Evolutionary conservation across 768 basidiomycete genomes (phyloP).

Genomic region (Suillus discolor): DNA sequence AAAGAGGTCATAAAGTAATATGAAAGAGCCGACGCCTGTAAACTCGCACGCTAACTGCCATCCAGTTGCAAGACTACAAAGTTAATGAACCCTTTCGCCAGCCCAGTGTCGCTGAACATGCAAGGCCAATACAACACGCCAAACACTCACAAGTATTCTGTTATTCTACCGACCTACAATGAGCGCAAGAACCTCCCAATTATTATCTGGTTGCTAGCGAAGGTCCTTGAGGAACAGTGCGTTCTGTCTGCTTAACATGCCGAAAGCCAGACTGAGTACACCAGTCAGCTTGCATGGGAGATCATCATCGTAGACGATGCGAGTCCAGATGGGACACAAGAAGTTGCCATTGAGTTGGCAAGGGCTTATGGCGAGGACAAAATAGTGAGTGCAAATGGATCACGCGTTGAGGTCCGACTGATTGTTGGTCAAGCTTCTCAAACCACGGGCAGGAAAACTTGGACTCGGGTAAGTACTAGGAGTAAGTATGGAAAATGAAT

Average conservation of each 20-base stretch:
- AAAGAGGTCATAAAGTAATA: slow-evolving; percentile 1
- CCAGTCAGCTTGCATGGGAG: slow-evolving; percentile 80
- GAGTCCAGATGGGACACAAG: slow-evolving; percentile 91
- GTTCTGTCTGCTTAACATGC: slow-evolving; percentile 26
- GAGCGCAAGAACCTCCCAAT: slow-evolving; percentile 91
- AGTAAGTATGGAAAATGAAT: not conserved
- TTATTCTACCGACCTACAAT: slow-evolving; percentile 93
- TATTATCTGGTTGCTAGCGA: slow-evolving; percentile 83
- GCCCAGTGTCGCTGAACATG: slow-evolving; percentile 58
- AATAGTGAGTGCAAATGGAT: slow-evolving; percentile 52
- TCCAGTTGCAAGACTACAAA: slow-evolving; percentile 3
- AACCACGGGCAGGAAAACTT: slow-evolving; percentile 87
- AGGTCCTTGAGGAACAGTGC: slow-evolving; percentile 76
- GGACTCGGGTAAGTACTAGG: slow-evolving; percentile 71
- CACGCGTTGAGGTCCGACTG: slow-evolving; percentile 6
- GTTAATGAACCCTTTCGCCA: slow-evolving; percentile 69
- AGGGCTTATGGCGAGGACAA: slow-evolving; percentile 81
- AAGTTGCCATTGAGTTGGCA: slow-evolving; percentile 81
- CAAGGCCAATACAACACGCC: slow-evolving; percentile 47
- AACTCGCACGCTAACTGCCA: slow-evolving; percentile 9
- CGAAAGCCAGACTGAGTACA: slow-evolving; percentile 18
- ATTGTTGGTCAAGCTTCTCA: slow-evolving; percentile 58
- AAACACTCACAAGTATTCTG: slow-evolving; percentile 80
- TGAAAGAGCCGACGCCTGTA: not conserved
- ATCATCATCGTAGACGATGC: slow-evolving; percentile 91